Evolutionary conservation across 2,329 filamentous ascomycete genomes (phyloP), one percentile per base, ranked within the genome.

Genomic region (Epicoccum sorghinum): DNA sequence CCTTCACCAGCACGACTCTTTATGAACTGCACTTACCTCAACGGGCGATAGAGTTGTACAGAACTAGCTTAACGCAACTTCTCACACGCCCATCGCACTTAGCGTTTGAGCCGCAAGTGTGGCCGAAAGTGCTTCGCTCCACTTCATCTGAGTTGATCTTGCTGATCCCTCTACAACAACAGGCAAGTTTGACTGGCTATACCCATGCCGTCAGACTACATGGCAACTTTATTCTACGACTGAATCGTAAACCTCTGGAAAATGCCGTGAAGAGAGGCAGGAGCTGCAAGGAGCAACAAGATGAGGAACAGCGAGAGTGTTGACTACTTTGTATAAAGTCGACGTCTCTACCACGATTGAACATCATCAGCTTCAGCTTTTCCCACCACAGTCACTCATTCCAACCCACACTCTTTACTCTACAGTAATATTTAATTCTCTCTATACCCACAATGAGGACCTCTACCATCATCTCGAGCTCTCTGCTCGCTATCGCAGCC

Each of bases 311-410:
- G 23, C 47, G 18, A 22, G 1, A 27, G 33, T 9, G 10, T n/a
- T 23, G 13, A 38, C 10, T 13, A 12, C 14, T 39, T 30, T 24
- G 43, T 56, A 56, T 56, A 56, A 56, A 56, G 14, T 14, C 32
- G 9, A 27, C 22, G 10, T 38, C 24, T 13, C 42, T 27, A n/a
- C 33, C 14, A 18, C 30, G n/a, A 12, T 7, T 18, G 9, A 37
- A 25, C 24, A 32, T 24, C 22, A 55, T 50, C 52, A 46, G 42
- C 37, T 7, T 50, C 46, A 46, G 39, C 32, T 43, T 43, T 41
- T 50, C 27, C 38, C 27, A 52, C 53, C 33, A 41, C 25, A 56
- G 53, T 47, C 53, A 51, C 43, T 56, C 53, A 43, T 51, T 55
- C 22, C 13, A 32, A 23, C 25, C 10, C 25, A 42, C 39, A 14